Base-by-base conservation (phyloP, 345 rosid genomes). In the Chamaenerion angustifolium region DNA sequence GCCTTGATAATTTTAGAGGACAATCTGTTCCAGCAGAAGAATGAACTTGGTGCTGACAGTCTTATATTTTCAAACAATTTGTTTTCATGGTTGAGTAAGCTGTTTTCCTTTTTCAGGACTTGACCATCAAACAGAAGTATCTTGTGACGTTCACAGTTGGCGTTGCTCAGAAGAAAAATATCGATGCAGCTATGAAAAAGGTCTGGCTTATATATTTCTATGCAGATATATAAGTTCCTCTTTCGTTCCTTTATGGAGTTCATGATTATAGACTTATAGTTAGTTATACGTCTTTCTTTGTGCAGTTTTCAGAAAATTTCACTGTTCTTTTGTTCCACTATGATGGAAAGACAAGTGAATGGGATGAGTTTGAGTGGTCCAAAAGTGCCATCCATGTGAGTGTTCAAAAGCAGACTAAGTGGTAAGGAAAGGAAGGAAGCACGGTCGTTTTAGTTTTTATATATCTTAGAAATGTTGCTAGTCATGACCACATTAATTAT, bases 301-400 rank as follows among this genome's bases (percentile, higher is more conserved):
- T 55, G 52, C 85, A 93, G 99, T 93, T 93, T 67, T 88, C 95
- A 54, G 94, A 42, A 49, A 75, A 93, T 62, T 93, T 93, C 58
- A 82, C 94, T 11, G 77, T 93, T 56, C 70, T 93, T 56, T 71
- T 93, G 59, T 93, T 93, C 74, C 99, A 93, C 64, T 93, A 93
- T 47, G 99, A 93, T 27, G 95, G 96, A 5, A 77, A 60, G 18
- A 80, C 88, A 51, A 77, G 76, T 42, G 96, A 88, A 66, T 93
- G 99, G 99, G 86, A 93, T 59, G 90, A 88, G 56, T 93, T 76
- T 68, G 99, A 87, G 81, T 93, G 99, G 99, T 85, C 99, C 27
- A 82, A 79, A 73, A 63, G 46, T 59, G 99, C 96, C 48, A 82
- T 93, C 61, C 99, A 93, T 66, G 85, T 93, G 56, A 88, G 94